These are phyloP conservation scores for Daldinia loculata DNA, from an alignment of 495 filamentous ascomycete species.

Conservation along the genomic window DNA sequence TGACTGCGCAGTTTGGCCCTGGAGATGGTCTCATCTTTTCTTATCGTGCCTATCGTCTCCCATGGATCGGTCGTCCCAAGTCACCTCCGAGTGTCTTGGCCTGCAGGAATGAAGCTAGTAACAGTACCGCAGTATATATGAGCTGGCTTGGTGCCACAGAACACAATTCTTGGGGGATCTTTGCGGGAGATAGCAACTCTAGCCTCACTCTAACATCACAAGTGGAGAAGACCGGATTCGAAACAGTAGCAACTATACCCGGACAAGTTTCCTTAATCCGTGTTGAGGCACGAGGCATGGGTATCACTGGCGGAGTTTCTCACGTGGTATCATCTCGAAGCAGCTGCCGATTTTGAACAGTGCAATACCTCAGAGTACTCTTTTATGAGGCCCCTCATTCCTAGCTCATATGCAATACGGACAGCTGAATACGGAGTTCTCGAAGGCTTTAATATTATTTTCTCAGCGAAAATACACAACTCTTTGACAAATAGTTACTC, in stretches of 20 bases:
- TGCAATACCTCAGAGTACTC: neutral
- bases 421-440: too few relatives aligned
- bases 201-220: constrained; percentile 15
- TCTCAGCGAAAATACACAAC: too few relatives aligned
- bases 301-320: neutral
- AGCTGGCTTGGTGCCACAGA: constrained; percentile 39
- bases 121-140: constrained; percentile 28
- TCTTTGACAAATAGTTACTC: too few relatives aligned
- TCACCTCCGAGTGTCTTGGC: constrained; percentile 15
- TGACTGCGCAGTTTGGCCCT: constrained; percentile 29
- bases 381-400: neutral
- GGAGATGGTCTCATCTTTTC: constrained; percentile 20
- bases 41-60: constrained; percentile 31
- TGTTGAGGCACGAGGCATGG: constrained; percentile 15
- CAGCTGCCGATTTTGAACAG: neutral
- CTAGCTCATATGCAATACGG: too few relatives aligned
- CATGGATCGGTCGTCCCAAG: constrained; percentile 33
- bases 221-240: constrained; percentile 27
- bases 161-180: constrained; percentile 22
- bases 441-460: too few relatives aligned
- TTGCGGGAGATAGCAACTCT: constrained; percentile 10
- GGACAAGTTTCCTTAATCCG: constrained; percentile 16
- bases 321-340: neutral
- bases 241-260: constrained; percentile 18
- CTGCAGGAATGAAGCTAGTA: constrained; percentile 16